phyloP scores from a whole-genome alignment of 2,329 filamentous ascomycete species.

The Hypoxylon sp. region DNA sequence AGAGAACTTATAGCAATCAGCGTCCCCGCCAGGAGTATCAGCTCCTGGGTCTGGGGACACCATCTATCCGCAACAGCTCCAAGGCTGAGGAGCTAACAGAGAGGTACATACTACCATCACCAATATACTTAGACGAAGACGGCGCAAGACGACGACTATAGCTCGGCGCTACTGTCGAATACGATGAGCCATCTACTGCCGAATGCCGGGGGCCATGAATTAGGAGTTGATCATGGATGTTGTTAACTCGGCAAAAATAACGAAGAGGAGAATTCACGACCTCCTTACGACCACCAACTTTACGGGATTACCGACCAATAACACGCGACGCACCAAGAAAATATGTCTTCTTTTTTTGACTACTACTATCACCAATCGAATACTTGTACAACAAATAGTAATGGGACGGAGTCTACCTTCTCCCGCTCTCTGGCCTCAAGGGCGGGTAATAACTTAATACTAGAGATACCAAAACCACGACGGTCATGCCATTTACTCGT shows the following conservation, averaged over 20 bases:
- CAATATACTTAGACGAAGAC: constrained; percentile 32
- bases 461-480: constrained; percentile 52
- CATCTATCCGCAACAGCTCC: constrained; percentile 61
- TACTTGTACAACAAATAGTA: constrained; percentile 52
- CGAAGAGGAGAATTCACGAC: constrained; percentile 22
- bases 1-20: constrained; percentile 68
- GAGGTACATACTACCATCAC: constrained; percentile 28
- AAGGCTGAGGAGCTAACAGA: constrained; percentile 50
- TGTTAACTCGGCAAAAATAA: constrained; percentile 25
- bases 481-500: constrained; percentile 47
- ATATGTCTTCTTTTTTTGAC: constrained; percentile 40
- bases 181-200: constrained; percentile 16
- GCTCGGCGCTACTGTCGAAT: constrained; percentile 18
- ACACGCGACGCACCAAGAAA: constrained; percentile 41
- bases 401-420: constrained; percentile 43
- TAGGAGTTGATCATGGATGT: constrained; percentile 21
- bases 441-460: constrained; percentile 46
- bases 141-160: constrained; percentile 19
- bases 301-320: constrained; percentile 34
- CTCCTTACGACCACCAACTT: constrained; percentile 33
- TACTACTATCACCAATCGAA: constrained; percentile 38
- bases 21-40: constrained; percentile 66
- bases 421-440: constrained; percentile 35
- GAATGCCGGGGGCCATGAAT: constrained; percentile 14
- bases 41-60: constrained; percentile 64